Conservation (phyloP, 2,329 filamentous ascomycete genomes). For the Hypoxylon sp. region DNA sequence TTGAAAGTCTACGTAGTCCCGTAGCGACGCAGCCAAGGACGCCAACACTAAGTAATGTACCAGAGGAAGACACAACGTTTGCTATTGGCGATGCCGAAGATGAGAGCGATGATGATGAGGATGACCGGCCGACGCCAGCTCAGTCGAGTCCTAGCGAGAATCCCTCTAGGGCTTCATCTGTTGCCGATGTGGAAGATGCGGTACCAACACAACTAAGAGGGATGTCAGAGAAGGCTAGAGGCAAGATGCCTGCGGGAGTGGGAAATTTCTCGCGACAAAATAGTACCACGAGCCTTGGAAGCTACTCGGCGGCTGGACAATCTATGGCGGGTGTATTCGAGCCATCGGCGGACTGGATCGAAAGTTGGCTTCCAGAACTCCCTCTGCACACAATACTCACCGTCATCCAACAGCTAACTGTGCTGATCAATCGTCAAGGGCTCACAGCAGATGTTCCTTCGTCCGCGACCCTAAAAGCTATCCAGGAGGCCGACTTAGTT, state of each 20-base stretch:
- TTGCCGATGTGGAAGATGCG: slow-evolving; percentile 79
- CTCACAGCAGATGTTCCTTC: slow-evolving; percentile 60
- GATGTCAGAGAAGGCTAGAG: slow-evolving; percentile 97
- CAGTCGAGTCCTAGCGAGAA: slow-evolving; percentile 75
- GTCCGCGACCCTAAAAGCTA: slow-evolving; percentile 65
- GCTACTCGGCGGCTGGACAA: slow-evolving; percentile 71
- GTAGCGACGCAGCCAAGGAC: slow-evolving; percentile 67
- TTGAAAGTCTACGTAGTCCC: slow-evolving; percentile 77
- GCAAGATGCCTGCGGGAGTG: slow-evolving; percentile 91
- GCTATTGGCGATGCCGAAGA: slow-evolving; percentile 91
- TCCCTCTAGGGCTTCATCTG: slow-evolving; percentile 76
- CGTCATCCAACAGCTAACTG: slow-evolving; percentile 76
- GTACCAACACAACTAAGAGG: slow-evolving; percentile 86
- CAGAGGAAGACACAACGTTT: slow-evolving; percentile 85
- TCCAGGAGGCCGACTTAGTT: slow-evolving; percentile 74
- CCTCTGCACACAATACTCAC: slow-evolving; percentile 89
- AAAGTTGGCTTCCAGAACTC: slow-evolving; percentile 92
- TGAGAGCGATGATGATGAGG: slow-evolving; percentile 64
- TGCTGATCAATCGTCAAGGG: slow-evolving; percentile 68
- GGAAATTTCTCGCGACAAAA: slow-evolving; percentile 91
- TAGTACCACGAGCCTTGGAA: slow-evolving; percentile 84
- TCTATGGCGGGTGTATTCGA: slow-evolving; percentile 76
- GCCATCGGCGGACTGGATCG: slow-evolving; percentile 88
- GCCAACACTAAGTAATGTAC: slow-evolving; percentile 75
- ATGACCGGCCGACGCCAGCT: slow-evolving; percentile 68